Base-by-base conservation (phyloP, 1,139 yeast species). In the Taphrina betulina region DNA sequence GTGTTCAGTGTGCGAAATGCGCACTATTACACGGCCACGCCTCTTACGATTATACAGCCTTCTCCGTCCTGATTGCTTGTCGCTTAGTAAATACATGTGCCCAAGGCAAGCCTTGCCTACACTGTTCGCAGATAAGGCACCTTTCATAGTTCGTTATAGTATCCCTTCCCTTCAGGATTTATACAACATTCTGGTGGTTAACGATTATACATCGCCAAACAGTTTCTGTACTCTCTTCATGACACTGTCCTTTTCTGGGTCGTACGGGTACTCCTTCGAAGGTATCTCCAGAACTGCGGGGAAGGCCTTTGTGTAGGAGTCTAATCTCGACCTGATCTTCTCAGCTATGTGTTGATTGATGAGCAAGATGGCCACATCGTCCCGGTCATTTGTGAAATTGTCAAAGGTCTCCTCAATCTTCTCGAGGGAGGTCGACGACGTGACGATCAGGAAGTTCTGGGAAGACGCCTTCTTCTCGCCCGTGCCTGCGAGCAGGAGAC, bases 221-320 rank as follows among this genome's bases (percentile, higher is more conserved):
- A 56, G 35, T 41, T 56, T 56, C 24, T 95, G 85, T 29, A 92
- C 98, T 69, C 95, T 84, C 74, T 94, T 83, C 73, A 92, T 78
- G 57, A 92, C 89, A 20, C 95, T 85, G 71, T 92, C 99, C 81
- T 90, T 94, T 70, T 90, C 97, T 22, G 98, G 98, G 70, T 92
- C 90, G 69, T 92, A 92, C 20, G 99, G 98, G 69, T 92, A 97
- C 68, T 92, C 99, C 74, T 92, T 92, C 16, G 97, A 87, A 36
- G 99, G 99, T 64, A 92, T 92, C 72, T 92, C 99, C 67, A 92
- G 77, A 53, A 92, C 82, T 2, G 98, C 96, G 5, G 99, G 99
- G 72, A 92, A 92, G 8, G 98, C 95, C 64, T 83, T 82, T 31
- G 95, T 82, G 71, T 79, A 92, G 48, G 79, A 76, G 67, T 94